Evolutionary conservation across 202 grass and related monocot genomes (phyloP).

Genomic region (Hordeum pubiflorum): DNA sequence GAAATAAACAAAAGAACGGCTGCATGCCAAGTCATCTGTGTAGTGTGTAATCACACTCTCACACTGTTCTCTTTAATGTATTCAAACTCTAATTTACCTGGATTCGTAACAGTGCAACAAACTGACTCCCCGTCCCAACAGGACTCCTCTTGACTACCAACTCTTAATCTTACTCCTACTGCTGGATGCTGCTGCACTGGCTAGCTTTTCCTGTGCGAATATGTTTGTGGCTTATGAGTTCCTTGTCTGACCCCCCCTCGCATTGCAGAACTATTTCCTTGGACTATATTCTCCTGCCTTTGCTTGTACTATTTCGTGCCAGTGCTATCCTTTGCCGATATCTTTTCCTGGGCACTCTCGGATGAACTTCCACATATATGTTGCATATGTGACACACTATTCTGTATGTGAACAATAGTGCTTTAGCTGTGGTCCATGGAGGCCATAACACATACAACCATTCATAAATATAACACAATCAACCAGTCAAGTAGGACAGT

Average conservation of each 20-base stretch:
- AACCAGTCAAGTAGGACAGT: neutral
- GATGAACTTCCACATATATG: constrained; percentile 6
- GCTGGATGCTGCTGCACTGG: neutral
- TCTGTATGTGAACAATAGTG: neutral
- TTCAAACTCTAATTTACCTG: neutral
- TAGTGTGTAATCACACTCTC: neutral
- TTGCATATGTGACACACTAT: neutral
- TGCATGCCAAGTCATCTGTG: neutral
- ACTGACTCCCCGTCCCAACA: neutral
- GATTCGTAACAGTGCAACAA: neutral
- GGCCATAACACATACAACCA: neutral
- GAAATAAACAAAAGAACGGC: neutral
- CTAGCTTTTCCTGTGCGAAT: neutral
- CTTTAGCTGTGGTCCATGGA: neutral
- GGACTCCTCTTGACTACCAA: neutral
- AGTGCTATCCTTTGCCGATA: neutral
- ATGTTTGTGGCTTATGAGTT: neutral
- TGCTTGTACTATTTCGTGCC: neutral
- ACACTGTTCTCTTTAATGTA: neutral
- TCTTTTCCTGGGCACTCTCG: neutral
- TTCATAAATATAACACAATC: neutral
- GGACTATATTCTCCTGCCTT: neutral
- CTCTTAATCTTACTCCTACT: neutral
- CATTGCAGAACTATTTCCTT: neutral
- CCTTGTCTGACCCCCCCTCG: neutral